Evolutionary conservation across 176 grass and related monocot species (phyloP).

Genomic region (Carex myosuroides): DNA sequence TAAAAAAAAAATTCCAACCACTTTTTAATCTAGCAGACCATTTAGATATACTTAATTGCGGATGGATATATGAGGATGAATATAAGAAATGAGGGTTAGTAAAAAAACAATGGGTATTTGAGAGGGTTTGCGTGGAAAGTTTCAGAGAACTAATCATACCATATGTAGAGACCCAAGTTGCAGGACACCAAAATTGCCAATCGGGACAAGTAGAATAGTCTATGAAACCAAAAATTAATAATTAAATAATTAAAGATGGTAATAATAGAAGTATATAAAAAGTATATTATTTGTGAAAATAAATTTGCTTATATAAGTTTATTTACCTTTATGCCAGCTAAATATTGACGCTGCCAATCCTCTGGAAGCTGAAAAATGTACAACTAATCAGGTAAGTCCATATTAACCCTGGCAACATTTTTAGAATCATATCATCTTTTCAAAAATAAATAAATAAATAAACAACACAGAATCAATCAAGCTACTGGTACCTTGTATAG

Average conservation of each 20-base stretch:
- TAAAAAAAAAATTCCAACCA: neutral
- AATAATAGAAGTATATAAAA: neutral
- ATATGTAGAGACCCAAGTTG: conserved; percentile 56
- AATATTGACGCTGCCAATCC: conserved; percentile 57
- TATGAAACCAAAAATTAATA: conserved; percentile 32
- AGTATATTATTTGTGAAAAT: neutral
- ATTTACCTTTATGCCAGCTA: conserved; percentile 57
- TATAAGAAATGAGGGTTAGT: no score
- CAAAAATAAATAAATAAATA: neutral
- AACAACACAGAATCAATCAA: neutral
- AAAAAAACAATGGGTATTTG: neutral
- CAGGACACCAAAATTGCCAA: conserved; percentile 47
- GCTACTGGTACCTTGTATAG: conserved; percentile 36
- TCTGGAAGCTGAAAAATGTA: conserved; percentile 32
- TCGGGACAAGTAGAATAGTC: conserved; percentile 63
- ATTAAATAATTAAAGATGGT: neutral
- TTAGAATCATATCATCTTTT: neutral
- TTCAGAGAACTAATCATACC: conserved; percentile 30
- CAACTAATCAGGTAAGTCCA: neutral
- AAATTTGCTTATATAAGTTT: conserved; percentile 8
- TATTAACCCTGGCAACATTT: neutral
- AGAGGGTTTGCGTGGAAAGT: neutral
- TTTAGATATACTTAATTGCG: no score
- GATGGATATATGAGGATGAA: no score
- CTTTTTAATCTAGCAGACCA: no score